Percentiles rank a stretch among this genome's conserved stretches.
Conservation (phyloP, 768 basidiomycete genomes). For the Boletales sp. region DNA sequence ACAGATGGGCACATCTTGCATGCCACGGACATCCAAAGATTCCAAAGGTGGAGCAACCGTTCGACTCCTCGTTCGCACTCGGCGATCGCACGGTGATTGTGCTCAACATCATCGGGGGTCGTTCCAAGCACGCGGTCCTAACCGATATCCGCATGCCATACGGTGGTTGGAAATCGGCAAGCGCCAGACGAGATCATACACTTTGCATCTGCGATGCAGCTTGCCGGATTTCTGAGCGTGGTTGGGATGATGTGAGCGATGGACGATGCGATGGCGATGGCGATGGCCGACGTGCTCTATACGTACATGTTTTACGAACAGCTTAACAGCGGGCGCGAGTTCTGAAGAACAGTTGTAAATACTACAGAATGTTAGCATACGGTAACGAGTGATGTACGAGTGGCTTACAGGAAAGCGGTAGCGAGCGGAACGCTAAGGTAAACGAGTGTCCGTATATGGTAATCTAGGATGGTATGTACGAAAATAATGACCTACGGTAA, state of each 20-base stretch:
- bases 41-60: too few relatives aligned
- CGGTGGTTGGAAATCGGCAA: conserved; percentile 16
- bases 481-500: too few relatives aligned
- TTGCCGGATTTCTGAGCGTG: conserved; percentile 33
- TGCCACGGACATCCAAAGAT: conserved; percentile 27
- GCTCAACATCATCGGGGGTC: conserved; percentile 20
- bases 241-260: conserved; percentile 35
- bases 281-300: conserved; percentile 24
- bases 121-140: not conserved
- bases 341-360: too few relatives aligned
- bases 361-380: too few relatives aligned
- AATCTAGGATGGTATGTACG: too few relatives aligned
- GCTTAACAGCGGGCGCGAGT: too few relatives aligned
- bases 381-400: too few relatives aligned
- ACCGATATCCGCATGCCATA: conserved; percentile 35
- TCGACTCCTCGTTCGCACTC: too few relatives aligned
- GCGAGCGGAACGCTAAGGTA: too few relatives aligned
- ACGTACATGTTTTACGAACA: conserved; percentile 12
- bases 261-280: conserved; percentile 20
- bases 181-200: conserved; percentile 33
- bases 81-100: conserved; percentile 19
- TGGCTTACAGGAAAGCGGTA: too few relatives aligned
- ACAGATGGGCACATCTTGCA: conserved; percentile 30
- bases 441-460: too few relatives aligned
- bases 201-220: conserved; percentile 34